Evolutionary conservation across 164 flowering plant species (phyloP).

Genomic region (Chloranthus sessilifolius): DNA sequence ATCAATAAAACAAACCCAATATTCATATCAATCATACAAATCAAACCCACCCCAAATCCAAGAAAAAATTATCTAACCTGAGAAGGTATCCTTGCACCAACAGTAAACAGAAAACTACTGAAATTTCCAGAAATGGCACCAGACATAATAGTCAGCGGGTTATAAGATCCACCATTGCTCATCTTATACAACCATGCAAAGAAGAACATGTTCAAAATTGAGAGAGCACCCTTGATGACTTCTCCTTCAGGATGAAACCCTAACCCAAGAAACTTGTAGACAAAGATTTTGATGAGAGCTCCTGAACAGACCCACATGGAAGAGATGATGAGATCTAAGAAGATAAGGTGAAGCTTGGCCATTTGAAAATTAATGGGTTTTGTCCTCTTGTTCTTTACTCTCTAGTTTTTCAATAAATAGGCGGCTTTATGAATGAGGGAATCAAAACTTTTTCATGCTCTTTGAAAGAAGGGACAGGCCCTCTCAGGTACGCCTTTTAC

Average conservation of each 20-base stretch:
- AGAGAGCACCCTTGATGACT: slow-evolving; percentile 27
- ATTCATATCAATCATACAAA: not conserved
- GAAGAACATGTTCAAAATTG: slow-evolving; percentile 49
- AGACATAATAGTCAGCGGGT: slow-evolving; percentile 56
- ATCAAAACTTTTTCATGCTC: too few relatives aligned
- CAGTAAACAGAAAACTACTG: slow-evolving; percentile 34
- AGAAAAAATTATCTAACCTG: slow-evolving; percentile 49
- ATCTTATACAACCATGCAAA: slow-evolving; percentile 54
- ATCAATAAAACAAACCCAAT: not conserved
- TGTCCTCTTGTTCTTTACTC: too few relatives aligned
- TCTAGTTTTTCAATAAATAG: too few relatives aligned
- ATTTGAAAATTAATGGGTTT: too few relatives aligned
- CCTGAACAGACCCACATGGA: slow-evolving; percentile 86
- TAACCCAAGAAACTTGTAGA: slow-evolving; percentile 32
- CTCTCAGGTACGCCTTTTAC: too few relatives aligned
- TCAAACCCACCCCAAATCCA: not conserved
- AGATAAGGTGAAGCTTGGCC: slow-evolving; percentile 20
- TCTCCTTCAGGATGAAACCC: slow-evolving; percentile 40
- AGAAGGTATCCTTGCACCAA: slow-evolving; percentile 65
- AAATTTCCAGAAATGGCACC: slow-evolving; percentile 55
- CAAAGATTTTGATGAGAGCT: slow-evolving; percentile 43
- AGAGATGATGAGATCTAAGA: slow-evolving; percentile 48
- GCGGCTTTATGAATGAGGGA: too few relatives aligned
- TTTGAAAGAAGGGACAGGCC: too few relatives aligned
- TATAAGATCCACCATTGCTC: slow-evolving; percentile 51